Evolutionary conservation across 352 stramenopile species (phyloP).

Genomic region (Pythium pyrilobum): DNA sequence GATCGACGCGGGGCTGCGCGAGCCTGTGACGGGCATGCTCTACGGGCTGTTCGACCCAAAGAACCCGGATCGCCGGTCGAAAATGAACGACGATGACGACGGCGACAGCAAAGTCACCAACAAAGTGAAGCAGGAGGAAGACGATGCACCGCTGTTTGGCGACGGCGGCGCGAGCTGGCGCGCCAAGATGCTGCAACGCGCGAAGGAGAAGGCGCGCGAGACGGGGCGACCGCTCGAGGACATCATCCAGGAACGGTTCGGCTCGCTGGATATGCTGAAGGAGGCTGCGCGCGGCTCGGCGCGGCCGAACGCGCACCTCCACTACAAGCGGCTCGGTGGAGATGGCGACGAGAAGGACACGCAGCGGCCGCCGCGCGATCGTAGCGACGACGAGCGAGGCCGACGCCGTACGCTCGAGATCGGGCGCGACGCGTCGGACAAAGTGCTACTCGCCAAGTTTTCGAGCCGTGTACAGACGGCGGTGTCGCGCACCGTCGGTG

Average conservation of each 20-base stretch:
- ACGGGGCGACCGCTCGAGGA: slow-evolving; percentile 52
- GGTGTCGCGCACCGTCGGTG: slow-evolving; percentile 31
- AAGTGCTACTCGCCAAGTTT: slow-evolving; percentile 52
- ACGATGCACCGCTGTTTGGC: slow-evolving; percentile 36
- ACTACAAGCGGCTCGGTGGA: slow-evolving; percentile 51
- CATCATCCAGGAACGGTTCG: slow-evolving; percentile 57
- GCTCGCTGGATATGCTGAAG: slow-evolving; percentile 46
- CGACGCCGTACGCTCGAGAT: slow-evolving; percentile 24
- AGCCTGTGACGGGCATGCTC: slow-evolving; percentile 74
- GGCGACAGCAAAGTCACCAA: slow-evolving; percentile 13
- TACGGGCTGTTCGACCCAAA: slow-evolving; percentile 82
- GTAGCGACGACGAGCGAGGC: slow-evolving; percentile 14
- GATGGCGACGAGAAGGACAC: slow-evolving; percentile 12
- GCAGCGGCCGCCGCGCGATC: background rate
- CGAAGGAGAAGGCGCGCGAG: slow-evolving; percentile 46
- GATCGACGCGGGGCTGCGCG: slow-evolving; percentile 64
- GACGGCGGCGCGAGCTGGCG: slow-evolving; percentile 80
- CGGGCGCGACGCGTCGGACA: slow-evolving; percentile 55
- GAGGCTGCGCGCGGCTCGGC: slow-evolving; percentile 45
- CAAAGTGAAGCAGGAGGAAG: slow-evolving; percentile 2
- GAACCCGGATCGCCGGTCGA: slow-evolving; percentile 41
- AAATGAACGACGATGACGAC: slow-evolving; percentile 8
- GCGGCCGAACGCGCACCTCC: slow-evolving; percentile 47
- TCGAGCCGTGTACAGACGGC: slow-evolving; percentile 53
- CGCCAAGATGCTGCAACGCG: slow-evolving; percentile 76